Conservation (phyloP, 129 eudicot species). For the Apium graveolens region DNA sequence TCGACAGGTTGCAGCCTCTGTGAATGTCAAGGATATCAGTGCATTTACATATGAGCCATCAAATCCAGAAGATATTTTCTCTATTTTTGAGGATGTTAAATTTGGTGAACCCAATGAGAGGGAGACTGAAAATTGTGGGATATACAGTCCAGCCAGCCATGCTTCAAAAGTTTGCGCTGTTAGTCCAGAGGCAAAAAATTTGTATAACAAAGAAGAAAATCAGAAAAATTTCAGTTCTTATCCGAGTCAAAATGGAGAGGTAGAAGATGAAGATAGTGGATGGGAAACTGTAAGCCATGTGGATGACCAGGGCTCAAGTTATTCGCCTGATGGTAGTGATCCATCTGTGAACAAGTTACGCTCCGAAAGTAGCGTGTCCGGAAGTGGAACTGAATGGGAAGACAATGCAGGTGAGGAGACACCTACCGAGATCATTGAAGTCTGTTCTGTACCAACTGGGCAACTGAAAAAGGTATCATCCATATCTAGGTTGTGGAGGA, state of each 20-base stretch:
- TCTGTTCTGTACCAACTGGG: slow-evolving; percentile 36
- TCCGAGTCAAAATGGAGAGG: slow-evolving; percentile 33
- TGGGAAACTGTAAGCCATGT: slow-evolving; percentile 90
- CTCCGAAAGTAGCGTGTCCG: slow-evolving; percentile 37
- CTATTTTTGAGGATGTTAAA: slow-evolving; percentile 64
- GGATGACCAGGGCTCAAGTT: slow-evolving; percentile 80
- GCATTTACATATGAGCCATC: slow-evolving; percentile 74
- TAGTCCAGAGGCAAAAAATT: slow-evolving; percentile 26
- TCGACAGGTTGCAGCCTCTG: slow-evolving; percentile 39
- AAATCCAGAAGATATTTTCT: slow-evolving; percentile 68
- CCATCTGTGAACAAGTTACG: slow-evolving; percentile 47
- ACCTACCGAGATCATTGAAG: slow-evolving; percentile 64
- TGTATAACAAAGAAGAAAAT: slow-evolving; percentile 18
- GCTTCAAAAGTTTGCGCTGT: slow-evolving; percentile 24
- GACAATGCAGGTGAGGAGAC: slow-evolving; percentile 39
- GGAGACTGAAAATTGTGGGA: slow-evolving; percentile 38
- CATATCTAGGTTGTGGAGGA: slow-evolving; percentile 64
- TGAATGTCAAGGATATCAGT: slow-evolving; percentile 50
- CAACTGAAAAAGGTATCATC: slow-evolving; percentile 52
- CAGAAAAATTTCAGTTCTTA: slow-evolving; percentile 26
- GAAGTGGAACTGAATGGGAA: slow-evolving; percentile 62
- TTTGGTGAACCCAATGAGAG: slow-evolving; percentile 49
- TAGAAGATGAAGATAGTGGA: slow-evolving; percentile 76
- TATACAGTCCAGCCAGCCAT: slow-evolving; percentile 35
- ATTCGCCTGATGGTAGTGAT: slow-evolving; percentile 62